Base-by-base conservation (phyloP, 1,284 basidiomycete genomes). In the Leucoagaricus sp. region DNA sequence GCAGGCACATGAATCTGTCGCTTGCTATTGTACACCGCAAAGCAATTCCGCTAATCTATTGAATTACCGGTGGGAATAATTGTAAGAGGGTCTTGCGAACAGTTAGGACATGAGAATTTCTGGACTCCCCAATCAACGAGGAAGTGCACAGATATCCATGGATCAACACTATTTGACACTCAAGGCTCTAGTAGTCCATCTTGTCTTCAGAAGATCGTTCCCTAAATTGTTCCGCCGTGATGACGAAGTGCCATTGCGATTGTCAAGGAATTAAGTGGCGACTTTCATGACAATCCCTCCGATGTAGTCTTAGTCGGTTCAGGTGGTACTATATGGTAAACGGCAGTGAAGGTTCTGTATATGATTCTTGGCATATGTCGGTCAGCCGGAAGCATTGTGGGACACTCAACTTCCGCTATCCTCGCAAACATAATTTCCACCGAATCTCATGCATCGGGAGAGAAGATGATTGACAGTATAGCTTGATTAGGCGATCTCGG, bases 31-130 rank as follows among this genome's bases (percentile, higher is more conserved):
- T 6, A 10, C 17, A 23, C 5, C 7, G 5, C 6, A 21, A 21
- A 21, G 31, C 45, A n/a, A 29, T 34, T 29, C 28, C 44, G 42
- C 29, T 28, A 10, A 36, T 25, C 23, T 26, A 10, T 45, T 50
- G 47, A 49, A 41, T 56, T n/a, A 19, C 54, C 54, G 48, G 48
- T 55, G 54, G 6, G 54, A 55, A 49, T 21, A 4, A 29, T 38
- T 21, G 6, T 36, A 40, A 28, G n/a, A 17, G 13, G 29, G 21
- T 31, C 25, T 9, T 45, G 23, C 54, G 54, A 56, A 17, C 21
- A 38, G 48, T 45, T 49, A 56, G 48, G 54, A 54, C 45, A 17
- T 28, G 15, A 36, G n/a, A 49, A 8, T 8, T 36, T 31, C n/a
- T 13, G 5, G n/a, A 33, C 28, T 23, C 21, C 19, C 23, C 12